Conservation (phyloP, 176 grass and related monocot species). For the Triticum monococcum region DNA sequence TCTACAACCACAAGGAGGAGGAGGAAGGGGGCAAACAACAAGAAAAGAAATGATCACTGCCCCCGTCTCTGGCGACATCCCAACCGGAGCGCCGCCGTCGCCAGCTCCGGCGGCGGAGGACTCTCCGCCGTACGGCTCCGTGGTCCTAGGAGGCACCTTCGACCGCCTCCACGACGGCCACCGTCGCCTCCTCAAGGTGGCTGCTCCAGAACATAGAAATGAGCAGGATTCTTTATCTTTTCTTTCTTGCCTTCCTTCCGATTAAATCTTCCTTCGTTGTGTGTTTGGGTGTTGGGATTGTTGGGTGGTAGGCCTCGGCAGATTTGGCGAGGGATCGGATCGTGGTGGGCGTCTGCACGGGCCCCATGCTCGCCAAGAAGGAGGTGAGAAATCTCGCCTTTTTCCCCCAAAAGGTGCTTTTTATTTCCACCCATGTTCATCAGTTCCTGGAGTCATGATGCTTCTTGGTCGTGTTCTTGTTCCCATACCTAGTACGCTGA, state of each 20-base stretch:
- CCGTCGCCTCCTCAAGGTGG: conserved; percentile 62
- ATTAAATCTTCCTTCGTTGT: conserved; percentile 7
- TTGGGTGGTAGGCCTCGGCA: conserved; percentile 40
- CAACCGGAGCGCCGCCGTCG: background rate
- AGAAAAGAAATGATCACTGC: conserved; percentile 27
- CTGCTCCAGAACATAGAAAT: background rate
- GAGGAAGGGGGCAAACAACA: background rate
- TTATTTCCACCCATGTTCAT: background rate
- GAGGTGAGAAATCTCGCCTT: conserved; percentile 40
- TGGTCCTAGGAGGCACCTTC: conserved; percentile 70
- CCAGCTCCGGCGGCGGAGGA: background rate
- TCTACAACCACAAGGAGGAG: background rate
- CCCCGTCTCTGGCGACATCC: conserved; percentile 1
- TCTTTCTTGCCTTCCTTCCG: background rate
- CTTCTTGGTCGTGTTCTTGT: background rate
- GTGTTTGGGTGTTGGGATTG: background rate
- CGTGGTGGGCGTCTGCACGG: conserved; percentile 63
- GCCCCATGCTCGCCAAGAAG: conserved; percentile 64
- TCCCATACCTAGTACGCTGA: conserved; percentile 33
- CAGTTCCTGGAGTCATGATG: background rate
- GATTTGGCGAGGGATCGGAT: conserved; percentile 54
- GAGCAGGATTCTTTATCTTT: background rate
- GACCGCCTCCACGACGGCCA: conserved; percentile 75
- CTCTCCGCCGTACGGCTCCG: conserved; percentile 17
- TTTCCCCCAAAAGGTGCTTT: background rate